Conservation (phyloP, 352 stramenopile genomes). For the Elongisporangium undulatum region DNA sequence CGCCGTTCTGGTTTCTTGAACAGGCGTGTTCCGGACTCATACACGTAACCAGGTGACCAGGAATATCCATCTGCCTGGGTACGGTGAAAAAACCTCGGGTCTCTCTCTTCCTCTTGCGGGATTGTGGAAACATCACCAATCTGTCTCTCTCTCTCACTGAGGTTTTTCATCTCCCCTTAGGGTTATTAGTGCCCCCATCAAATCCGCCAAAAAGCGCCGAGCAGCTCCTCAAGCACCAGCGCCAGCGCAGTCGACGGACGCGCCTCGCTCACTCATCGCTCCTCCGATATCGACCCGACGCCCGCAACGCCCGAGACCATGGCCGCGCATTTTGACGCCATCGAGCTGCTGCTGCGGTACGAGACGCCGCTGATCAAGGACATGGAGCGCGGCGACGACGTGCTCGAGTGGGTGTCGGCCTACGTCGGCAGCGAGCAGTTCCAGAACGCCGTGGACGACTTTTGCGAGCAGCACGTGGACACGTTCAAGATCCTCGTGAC, state of each 20-base stretch:
- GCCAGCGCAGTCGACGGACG: neutral
- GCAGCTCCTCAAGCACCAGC: neutral
- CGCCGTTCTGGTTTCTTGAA: neutral
- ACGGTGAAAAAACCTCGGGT: neutral
- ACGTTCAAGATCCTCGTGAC: conserved; percentile 63
- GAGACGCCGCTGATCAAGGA: conserved; percentile 79
- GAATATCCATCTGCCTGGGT: neutral
- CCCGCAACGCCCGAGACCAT: neutral
- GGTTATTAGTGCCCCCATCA: neutral
- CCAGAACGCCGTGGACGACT: conserved; percentile 54
- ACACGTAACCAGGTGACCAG: neutral
- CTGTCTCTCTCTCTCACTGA: neutral
- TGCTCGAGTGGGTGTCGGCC: conserved; percentile 77
- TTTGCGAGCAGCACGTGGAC: conserved; percentile 52
- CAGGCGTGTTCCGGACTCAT: neutral
- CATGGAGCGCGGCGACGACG: conserved; percentile 75
- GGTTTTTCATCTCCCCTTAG: neutral
- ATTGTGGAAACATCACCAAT: neutral
- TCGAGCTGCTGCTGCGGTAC: conserved; percentile 73
- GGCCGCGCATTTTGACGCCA: conserved; percentile 57
- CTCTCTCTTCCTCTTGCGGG: neutral
- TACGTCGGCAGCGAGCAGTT: conserved; percentile 71
- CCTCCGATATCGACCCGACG: no score
- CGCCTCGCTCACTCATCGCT: neutral
- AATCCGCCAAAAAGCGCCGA: neutral